Conservation (phyloP, 768 basidiomycete genomes). For the Tubosaeta sp. region DNA sequence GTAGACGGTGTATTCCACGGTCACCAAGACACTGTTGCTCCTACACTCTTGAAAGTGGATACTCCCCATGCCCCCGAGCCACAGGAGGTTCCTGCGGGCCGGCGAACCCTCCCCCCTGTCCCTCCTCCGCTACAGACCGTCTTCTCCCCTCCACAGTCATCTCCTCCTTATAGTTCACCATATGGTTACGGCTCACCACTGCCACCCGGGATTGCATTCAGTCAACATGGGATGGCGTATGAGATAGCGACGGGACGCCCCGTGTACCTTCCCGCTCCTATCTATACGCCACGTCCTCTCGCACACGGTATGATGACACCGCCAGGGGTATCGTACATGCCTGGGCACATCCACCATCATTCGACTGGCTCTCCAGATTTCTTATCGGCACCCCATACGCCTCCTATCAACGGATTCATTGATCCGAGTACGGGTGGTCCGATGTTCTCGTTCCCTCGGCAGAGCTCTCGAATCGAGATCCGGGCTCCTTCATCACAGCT, state of each 20-base stretch:
- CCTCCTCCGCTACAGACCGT: constrained; percentile 43
- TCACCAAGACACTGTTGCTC: constrained; percentile 24
- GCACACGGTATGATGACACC: constrained; percentile 52
- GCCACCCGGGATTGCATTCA: constrained; percentile 71
- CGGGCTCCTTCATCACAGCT: constrained; percentile 48
- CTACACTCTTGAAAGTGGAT: constrained; percentile 29
- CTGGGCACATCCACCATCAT: constrained; percentile 60
- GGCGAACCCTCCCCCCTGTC: constrained; percentile 33
- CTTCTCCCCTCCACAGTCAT: constrained; percentile 39
- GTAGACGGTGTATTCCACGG: constrained; percentile 22
- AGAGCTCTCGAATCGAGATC: constrained; percentile 70
- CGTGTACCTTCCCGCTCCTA: constrained; percentile 62
- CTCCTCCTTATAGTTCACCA: constrained; percentile 65
- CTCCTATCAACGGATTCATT: constrained; percentile 58
- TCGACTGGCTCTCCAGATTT: constrained; percentile 62
- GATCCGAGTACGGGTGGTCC: constrained; percentile 63
- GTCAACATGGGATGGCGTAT: constrained; percentile 74
- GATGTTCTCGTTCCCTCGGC: constrained; percentile 72
- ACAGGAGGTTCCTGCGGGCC: constrained; percentile 17
- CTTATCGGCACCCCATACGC: constrained; percentile 54
- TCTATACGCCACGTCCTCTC: constrained; percentile 67
- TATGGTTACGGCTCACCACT: constrained; percentile 54
- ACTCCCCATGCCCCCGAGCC: constrained; percentile 19
- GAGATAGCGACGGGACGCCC: constrained; percentile 80
- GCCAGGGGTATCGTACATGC: constrained; percentile 48